Evolutionary conservation across 2,329 filamentous ascomycete species (phyloP), one percentile per base, ranked within the genome.

Genomic region (Bimuria novae-zelandiae): DNA sequence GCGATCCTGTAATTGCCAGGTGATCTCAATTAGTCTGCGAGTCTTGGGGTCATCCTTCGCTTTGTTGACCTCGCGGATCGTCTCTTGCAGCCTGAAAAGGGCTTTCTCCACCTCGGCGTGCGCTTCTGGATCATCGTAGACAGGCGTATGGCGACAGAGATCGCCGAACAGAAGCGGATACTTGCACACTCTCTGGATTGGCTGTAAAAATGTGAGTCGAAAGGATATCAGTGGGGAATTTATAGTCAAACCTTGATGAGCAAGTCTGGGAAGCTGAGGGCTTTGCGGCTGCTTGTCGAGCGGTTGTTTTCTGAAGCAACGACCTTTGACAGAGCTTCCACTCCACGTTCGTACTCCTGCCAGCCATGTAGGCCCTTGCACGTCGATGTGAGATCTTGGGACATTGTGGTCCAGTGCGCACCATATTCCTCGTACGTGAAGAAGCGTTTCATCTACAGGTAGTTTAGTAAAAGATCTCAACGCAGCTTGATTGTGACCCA

Each of bases 401-500:
- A 85, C 79, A 97, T 89, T 60, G 91, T 81, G 61, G 95, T 90
- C 72, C 94, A 96, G 68, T 93, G 93, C 46, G 89, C 89, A 30
- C 90, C 89, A 70, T 96, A 99, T 63, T 96, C 90, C 75, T 96
- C 89, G 69, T 99, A 99, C 44, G 88, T 80, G 68, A 89, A 89
- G 75, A 97, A 94, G 0, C 86, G 85, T 54, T 84, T 83, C 76
- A 95, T 87, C 90, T 96, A 35, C 58, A 12, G 47, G 17, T 39
- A 14, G 8, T 49, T 61, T 17, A 62, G 56, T 56, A 61, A 77
- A 76, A 45, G 75, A 7, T 72, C 59, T 23, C 63, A 11, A 62
- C 37, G 41, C 58, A 49, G 21, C 16, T 21, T 35, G 7, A n/a
- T 32, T 6, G 7, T 1, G 7, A 60, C 70, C 56, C 66, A 84